phyloP scores from a whole-genome alignment of 306 rosid genomes.

The Inga leiocalycina region DNA sequence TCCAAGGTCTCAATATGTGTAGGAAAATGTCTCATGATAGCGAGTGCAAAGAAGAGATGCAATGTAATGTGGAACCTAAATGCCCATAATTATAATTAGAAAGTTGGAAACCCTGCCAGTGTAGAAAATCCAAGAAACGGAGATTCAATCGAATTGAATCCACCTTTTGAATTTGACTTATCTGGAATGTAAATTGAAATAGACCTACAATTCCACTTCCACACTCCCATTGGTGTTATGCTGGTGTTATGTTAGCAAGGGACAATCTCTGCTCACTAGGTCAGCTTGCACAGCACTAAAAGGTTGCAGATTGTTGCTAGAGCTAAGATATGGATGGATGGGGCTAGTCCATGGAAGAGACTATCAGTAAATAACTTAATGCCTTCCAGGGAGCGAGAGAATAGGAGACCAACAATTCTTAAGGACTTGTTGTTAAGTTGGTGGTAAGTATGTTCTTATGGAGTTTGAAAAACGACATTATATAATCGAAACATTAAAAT shows the following conservation, averaged over 20 bases:
- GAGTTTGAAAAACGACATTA: neutral
- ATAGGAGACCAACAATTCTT: neutral
- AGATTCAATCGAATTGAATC: neutral
- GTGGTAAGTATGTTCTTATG: neutral
- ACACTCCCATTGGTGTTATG: neutral
- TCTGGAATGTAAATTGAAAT: neutral
- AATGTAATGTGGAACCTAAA: neutral
- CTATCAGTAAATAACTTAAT: neutral
- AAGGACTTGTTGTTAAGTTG: neutral
- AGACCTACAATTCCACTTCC: neutral
- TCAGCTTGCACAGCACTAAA: too few relatives aligned
- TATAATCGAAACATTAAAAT: neutral
- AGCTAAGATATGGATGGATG: neutral
- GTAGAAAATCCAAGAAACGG: neutral
- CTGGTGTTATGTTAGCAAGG: neutral
- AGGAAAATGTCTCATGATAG: neutral
- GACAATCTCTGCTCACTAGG: neutral
- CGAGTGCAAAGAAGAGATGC: neutral
- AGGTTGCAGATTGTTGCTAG: neutral
- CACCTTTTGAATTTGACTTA: neutral
- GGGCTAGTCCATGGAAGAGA: neutral
- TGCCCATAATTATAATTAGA: neutral
- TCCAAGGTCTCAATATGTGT: neutral
- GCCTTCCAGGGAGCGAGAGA: neutral
- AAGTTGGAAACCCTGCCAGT: neutral